Base-by-base conservation (phyloP, 2,329 filamentous ascomycete species). In the Talaromyces verruculosus region DNA sequence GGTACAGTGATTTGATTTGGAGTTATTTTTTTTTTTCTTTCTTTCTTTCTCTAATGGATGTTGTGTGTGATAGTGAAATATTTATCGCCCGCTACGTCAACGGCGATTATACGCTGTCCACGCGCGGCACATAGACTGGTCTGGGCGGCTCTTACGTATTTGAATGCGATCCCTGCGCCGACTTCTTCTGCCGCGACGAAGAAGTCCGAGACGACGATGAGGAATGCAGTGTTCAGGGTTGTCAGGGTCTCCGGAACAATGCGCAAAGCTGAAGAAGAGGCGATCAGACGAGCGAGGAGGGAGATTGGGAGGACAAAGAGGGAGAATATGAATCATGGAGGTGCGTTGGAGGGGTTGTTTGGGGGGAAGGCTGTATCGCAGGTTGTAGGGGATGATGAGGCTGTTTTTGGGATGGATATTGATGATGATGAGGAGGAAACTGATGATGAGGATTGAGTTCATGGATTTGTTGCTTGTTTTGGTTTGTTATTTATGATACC, bases 181-280 rank as follows among this genome's bases (percentile, higher is more conserved):
- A 19, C 62, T 30, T 3, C 51, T 4, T 39, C 41, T 3, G 5
- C 43, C 11, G 19, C 61, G 8, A 43, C 43, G 33, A 60, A 30
- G n/a, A 51, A 58, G 11, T 33, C 61, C 5, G 61, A 67, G 11
- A 25, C 10, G 47, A 35, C 22, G 17, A 33, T 43, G 65, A 51
- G 43, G 33, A 83, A 86, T 0, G 96, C 93, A 72, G 89, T 94
- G 1, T 91, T 96, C 68, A 88, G 89, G 55, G 93, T 99, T 15
- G 87, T 96, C 6, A 86, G 91, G 68, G 92, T 97, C 15, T 95
- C 91, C 69, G 95, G 94, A 17, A 99, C 95, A 2, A 97, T 99
- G 73, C 89, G 89, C 71, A 97, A 96, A 78, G 90, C 88, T 2
- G 93, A 98, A 78, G 89, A 96, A 75, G 93, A 97, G 77, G 92